These are phyloP conservation scores for Suhomyces maxii DNA, from an alignment of 1,139 yeast genomes.

Conservation along the genomic window DNA sequence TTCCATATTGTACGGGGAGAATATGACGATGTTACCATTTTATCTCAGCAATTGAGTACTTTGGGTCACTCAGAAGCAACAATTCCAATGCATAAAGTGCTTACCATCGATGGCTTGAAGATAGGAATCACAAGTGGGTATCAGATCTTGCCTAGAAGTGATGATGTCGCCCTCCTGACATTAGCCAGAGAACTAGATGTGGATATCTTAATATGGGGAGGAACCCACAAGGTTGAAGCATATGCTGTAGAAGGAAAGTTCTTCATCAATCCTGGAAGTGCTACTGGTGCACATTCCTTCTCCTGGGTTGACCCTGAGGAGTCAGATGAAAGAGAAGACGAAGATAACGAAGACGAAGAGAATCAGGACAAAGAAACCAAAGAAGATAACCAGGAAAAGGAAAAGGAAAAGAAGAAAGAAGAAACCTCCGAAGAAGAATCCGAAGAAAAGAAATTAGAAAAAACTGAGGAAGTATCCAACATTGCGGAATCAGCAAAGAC, in stretches of 20 bases:
- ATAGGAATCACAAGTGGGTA: slow-evolving; percentile 88
- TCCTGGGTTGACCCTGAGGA: slow-evolving; percentile 53
- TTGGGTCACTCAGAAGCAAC: slow-evolving; percentile 37
- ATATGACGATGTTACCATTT: slow-evolving; percentile 42
- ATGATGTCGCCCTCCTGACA: slow-evolving; percentile 78
- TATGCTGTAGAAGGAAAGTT: slow-evolving; percentile 90
- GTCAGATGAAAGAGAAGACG: slow-evolving; percentile 35
- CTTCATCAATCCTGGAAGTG: slow-evolving; percentile 93
- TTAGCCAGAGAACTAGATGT: slow-evolving; percentile 91
- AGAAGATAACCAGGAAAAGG: slow-evolving; percentile 10
- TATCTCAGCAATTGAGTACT: slow-evolving; percentile 34
- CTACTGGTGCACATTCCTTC: slow-evolving; percentile 82
- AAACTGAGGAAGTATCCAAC: slow-evolving; percentile 2
- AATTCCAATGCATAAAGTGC: slow-evolving; percentile 65
- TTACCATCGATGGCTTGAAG: slow-evolving; percentile 67
- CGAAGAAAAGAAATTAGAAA: slow-evolving; percentile 15
- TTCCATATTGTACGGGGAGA: slow-evolving; percentile 83
- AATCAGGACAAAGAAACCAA: slow-evolving; percentile 19
- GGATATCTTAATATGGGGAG: slow-evolving; percentile 94
- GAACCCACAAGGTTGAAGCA: slow-evolving; percentile 90
- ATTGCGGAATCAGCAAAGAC: slow-evolving; percentile 7
- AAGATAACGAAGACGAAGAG: slow-evolving; percentile 25
- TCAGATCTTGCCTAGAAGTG: slow-evolving; percentile 80
- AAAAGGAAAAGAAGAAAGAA: slow-evolving; percentile 14
- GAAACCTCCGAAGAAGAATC: slow-evolving; percentile 19